Evolutionary conservation across 2,329 filamentous ascomycete species (phyloP), one percentile per base, ranked within the genome.

Genomic region (Cladosporium sp.): DNA sequence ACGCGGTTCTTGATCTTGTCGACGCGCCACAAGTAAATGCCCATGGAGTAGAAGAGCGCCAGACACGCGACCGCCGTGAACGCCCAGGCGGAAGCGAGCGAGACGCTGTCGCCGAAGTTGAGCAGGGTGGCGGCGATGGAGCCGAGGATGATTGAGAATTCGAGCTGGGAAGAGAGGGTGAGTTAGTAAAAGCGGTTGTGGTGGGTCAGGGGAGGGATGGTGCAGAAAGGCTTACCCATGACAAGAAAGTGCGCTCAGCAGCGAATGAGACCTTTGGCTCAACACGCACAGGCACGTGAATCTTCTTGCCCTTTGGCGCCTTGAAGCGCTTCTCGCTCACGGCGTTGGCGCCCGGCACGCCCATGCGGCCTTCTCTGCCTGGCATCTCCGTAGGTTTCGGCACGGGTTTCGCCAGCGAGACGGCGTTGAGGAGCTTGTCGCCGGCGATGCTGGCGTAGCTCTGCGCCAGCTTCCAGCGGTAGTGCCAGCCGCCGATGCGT

Each of bases 181-280:
- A 5, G 44, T 48, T 30, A 48, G 37, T 7, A 22, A 20, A 34
- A 27, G 42, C 56, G 20, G 9, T 12, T n/a, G 4, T 43, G 39
- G 30, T 24, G 27, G 17, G 43, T 13, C 43, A n/a, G 27, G 20
- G 47, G 6, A 7, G 12, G 1, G 32, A 12, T 34, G 6, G 32
- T 18, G 12, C 20, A 20, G 20, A 73, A 11, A 12, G 11, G 40
- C 82, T 73, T 72, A 87, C 84, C 90, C 93, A 99, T 56, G 89
- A 88, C 51, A 99, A 79, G 72, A 96, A 99, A 1, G 93, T 99
- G 57, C 93, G 83, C 71, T 99, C 93, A 1, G 90, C 91, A 18
- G 93, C 93, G 66, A 99, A 96, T 70, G 90, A 96, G 44, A 99
- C 93, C 73, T 99, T 99, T 29, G 93, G 93, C 70, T 99, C 93